Conservation (phyloP, 495 filamentous ascomycete genomes). For the Patellaria atrata region DNA sequence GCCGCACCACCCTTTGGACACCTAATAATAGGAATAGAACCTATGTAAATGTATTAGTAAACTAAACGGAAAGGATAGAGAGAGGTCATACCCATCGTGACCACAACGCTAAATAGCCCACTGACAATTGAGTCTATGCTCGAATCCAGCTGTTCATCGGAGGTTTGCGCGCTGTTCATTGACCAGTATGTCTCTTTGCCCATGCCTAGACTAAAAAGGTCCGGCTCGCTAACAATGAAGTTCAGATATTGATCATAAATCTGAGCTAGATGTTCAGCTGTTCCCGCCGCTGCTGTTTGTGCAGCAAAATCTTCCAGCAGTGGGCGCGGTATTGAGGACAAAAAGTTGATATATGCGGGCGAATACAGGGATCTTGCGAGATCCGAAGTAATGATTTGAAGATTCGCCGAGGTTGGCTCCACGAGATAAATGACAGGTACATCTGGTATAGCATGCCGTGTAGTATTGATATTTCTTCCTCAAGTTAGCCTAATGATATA, state of each 20-base stretch:
- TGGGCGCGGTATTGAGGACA: constrained; percentile 83
- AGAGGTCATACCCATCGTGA: constrained; percentile 67
- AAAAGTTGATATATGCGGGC: constrained; percentile 91
- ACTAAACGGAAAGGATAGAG: neutral
- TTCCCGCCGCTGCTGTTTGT: constrained; percentile 68
- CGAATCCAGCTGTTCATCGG: constrained; percentile 74
- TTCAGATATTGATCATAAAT: constrained; percentile 97
- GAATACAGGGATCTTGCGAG: constrained; percentile 79
- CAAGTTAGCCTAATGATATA: neutral
- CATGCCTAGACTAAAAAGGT: constrained; percentile 86
- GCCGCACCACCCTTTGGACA: constrained; percentile 86
- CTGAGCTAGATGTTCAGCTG: constrained; percentile 76
- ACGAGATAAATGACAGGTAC: constrained; percentile 92
- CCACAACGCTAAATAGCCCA: constrained; percentile 88
- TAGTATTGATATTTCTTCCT: constrained; percentile 60
- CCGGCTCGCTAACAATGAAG: constrained; percentile 90
- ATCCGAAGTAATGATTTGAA: constrained; percentile 73
- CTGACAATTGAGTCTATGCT: constrained; percentile 84
- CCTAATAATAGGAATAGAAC: constrained; percentile 83
- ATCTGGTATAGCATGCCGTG: constrained; percentile 84
- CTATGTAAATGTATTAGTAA: constrained; percentile 24
- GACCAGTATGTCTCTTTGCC: constrained; percentile 85
- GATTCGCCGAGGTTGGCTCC: constrained; percentile 70
- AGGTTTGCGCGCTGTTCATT: constrained; percentile 82
- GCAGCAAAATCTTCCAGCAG: constrained; percentile 92